Evolutionary conservation across 1,284 basidiomycete genomes (phyloP), one percentile per base, ranked within the genome.

Genomic region (Xanthoconium separans): DNA sequence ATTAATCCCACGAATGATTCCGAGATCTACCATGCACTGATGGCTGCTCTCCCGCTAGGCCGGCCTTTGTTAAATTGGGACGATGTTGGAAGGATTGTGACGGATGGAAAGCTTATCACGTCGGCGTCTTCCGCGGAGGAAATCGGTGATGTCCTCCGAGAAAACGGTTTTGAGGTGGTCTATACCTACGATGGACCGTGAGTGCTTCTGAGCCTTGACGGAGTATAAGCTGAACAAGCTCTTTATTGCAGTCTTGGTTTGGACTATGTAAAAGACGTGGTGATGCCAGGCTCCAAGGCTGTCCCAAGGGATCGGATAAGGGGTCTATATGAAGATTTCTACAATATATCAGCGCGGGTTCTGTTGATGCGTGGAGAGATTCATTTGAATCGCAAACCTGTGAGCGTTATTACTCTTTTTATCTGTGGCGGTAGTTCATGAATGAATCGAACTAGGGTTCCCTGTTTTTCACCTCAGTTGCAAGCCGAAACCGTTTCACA

Each of bases 201-300:
- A 65, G 73, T 70, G 30, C 27, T 31, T 47, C 10, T 31, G n/a
- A 44, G 4, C 6, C 30, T n/a, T 27, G 22, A 12, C 36, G 12
- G 9, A 15, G 36, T 24, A n/a, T 18, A 20, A 31, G 22, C 9
- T 62, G n/a, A 56, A n/a, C 1, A 42, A 15, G 6, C 6, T 33
- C 46, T 2, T n/a, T 8, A 34, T 53, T 45, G 10, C 48, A 80
- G 77, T 27, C 63, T 63, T 8, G 70, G 74, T 10, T 55, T 64
- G 61, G 78, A 77, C 10, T 69, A 63, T 45, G 70, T 71, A 18
- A 77, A 80, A 60, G 70, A 73, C 30, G 72, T 79, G 9, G 64
- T 70, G 4, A 59, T 62, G 5, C 74, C 76, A 2, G 61, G 68
- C 1, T 61, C 60, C n/a, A 69, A 76, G 57, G 71, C 72, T 46